Evolutionary conservation across 257 asterid genomes (phyloP), one percentile per base, ranked within the genome.

Genomic region (Nicotiana undulata): DNA sequence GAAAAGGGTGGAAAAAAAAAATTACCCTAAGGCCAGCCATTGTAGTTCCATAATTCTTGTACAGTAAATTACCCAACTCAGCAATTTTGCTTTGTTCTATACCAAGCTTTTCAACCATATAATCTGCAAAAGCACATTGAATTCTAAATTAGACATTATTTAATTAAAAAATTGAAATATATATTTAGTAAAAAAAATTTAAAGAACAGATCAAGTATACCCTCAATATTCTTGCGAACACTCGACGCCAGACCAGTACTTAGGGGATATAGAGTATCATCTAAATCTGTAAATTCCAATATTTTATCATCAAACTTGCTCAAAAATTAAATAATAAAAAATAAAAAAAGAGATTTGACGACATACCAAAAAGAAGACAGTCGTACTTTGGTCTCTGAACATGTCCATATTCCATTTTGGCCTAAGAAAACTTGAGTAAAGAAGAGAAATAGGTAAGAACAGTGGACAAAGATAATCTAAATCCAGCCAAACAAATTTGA

Each of bases 21-120:
- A 22, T 83, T 85, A 95, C 99, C 90, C 98, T 85, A 67, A 96
- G 99, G 79, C 99, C 99, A 0, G 99, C 98, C 99, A 96, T 94
- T 78, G 99, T 94, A 31, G 98, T 96, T 77, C 98, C 99, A 79
- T 96, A 96, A 81, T 94, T 90, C 85, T 90, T 94, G 82, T 94
- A 96, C 72, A 92, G 86, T 31, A 92, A 86, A 87, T 92, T 83
- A 64, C 98, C 85, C 85, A 96, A 84, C 56, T 86, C 93, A 12
- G 81, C 80, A 63, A 92, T 89, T 86, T 89, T 91, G 91, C 90
- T 85, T 88, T 85, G 88, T 8, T 94, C 95, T 26, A 96, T 83
- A 32, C 94, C 93, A 85, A 94, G 90, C 77, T 89, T 96, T 84
- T 96, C 97, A 32, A 92, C 85, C 95, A 96, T 85, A 79, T 89